These are phyloP conservation scores for Ensete glaucum DNA, from an alignment of 176 grass and related monocot genomes.

Conservation along the genomic window DNA sequence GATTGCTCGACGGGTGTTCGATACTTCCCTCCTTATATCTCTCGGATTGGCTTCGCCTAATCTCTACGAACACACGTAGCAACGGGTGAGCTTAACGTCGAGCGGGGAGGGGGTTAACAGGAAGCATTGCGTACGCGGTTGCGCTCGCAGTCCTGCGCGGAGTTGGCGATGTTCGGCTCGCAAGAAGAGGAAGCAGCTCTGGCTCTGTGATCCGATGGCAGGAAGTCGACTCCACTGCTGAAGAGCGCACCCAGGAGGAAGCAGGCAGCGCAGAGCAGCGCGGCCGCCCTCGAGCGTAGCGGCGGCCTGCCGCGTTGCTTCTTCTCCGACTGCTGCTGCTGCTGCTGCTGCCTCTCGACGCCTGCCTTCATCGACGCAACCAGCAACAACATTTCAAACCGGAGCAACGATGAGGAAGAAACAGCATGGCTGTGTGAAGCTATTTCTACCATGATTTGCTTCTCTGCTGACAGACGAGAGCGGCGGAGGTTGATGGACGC, in stretches of 20 bases:
- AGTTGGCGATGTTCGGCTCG: constrained; percentile 19
- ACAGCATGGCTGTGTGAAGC: background rate
- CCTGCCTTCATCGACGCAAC: constrained; percentile 33
- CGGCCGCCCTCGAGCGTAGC: constrained; percentile 41
- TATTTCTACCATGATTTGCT: background rate
- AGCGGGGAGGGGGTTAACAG: background rate
- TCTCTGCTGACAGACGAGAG: background rate
- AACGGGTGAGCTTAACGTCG: background rate
- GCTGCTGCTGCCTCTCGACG: constrained; percentile 30
- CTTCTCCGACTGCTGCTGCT: constrained; percentile 38
- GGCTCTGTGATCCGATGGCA: constrained; percentile 7
- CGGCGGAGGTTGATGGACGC: background rate
- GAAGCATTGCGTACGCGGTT: constrained; percentile 28
- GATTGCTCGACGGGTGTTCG: constrained; percentile 62
- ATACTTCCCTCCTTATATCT: constrained; percentile 53
- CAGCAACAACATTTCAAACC: background rate
- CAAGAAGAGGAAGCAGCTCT: constrained; percentile 7
- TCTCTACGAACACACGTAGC: constrained; percentile 27
- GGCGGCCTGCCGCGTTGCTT: constrained; percentile 23
- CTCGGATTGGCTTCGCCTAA: constrained; percentile 35
- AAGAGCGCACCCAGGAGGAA: constrained; percentile 55
- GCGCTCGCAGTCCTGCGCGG: constrained; percentile 31
- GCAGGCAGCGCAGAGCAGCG: constrained; percentile 36
- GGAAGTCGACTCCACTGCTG: constrained; percentile 28
- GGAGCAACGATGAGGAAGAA: too few relatives aligned